Base-by-base conservation (phyloP, 768 basidiomycete species). In the Leccinum uliginosum region DNA sequence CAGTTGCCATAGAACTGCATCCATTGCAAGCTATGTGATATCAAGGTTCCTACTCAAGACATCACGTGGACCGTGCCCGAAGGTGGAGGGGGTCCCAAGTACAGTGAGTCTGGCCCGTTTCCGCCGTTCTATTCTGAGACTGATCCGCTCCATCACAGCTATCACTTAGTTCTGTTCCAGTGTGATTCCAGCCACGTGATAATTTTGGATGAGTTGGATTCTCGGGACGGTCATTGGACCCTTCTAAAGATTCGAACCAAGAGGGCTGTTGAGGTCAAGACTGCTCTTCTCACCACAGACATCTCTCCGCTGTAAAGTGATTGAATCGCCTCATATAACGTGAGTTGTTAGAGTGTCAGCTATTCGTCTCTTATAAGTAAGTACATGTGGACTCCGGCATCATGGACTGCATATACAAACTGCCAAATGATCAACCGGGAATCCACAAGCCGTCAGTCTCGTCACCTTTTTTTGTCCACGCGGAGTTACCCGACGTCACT, bases 41-140 rank as follows among this genome's bases (percentile, higher is more conserved):
- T 99, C 75, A 98, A 99, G 75, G 90, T 90, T 4, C 95, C 95
- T 3, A 93, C 93, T 2, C 92, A 97, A 69, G 96, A 98, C 71
- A 97, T 99, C 63, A 91, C 87, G 15, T 98, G 96, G 96, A 88
- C 86, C 6, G 93, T 97, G 0, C 97, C 97, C 0, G 94, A 98
- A 74, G 96, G 95, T 11, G 90, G 93, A 12, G 96, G 96, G 30
- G 96, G 96, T 51, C 96, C 95, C 35, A 96, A 96, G 71, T 98
- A 97, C 68, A 89, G 94, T 96, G 64, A 34, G 66, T 54, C 4
- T 50, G 11, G n/a, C 19, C 40, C 19, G 2, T 15, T 54, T 6
- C 8, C 12, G 45, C 29, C 10, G 17, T 26, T 21, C 12, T 4
- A 9, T 6, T 26, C 3, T 52, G 14, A 17, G 21, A 29, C 48